A percentile compares a stretch with the other conserved stretches of the same genome.
phyloP scores from a whole-genome alignment of 2,329 filamentous ascomycete genomes.

The Xylaria sp. region DNA sequence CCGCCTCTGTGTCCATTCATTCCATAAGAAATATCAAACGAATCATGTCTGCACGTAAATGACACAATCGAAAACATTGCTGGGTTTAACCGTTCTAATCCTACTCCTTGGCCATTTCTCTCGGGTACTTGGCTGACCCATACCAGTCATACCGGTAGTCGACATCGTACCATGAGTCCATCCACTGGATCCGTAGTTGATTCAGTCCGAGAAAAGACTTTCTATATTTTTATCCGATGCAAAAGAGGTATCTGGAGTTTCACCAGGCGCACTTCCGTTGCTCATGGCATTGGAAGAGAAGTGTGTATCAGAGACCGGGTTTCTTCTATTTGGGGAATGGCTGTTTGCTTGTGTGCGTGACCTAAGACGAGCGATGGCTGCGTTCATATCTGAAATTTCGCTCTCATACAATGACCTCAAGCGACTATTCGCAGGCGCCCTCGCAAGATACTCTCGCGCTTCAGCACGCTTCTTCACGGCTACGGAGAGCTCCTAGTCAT shows the following conservation, averaged over 20 bases:
- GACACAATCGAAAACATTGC: background rate
- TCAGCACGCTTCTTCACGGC: constrained; percentile 20
- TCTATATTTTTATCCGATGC: constrained; percentile 11
- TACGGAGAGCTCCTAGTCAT: constrained; percentile 43
- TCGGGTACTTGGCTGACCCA: background rate
- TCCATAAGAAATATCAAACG: constrained; percentile 6
- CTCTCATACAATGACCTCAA: background rate
- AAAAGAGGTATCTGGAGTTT: constrained; percentile 3
- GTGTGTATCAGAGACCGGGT: background rate
- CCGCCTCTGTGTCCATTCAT: background rate
- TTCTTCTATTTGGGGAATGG: background rate
- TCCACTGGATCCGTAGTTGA: background rate
- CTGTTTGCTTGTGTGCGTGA: background rate
- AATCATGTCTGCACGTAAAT: background rate
- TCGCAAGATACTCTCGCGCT: constrained; percentile 1
- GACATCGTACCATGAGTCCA: background rate
- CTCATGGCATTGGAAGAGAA: constrained; percentile 15
- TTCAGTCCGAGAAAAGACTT: constrained; percentile 14
- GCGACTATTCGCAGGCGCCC: background rate
- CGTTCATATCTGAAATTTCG: constrained; percentile 4
- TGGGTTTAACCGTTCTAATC: background rate
- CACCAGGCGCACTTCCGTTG: background rate
- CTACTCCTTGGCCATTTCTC: background rate
- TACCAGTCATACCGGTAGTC: background rate
- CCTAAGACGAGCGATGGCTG: background rate